These are phyloP conservation scores for Hypoxylon sp. DNA, from an alignment of 2,329 filamentous ascomycete genomes.

Conservation along the genomic window DNA sequence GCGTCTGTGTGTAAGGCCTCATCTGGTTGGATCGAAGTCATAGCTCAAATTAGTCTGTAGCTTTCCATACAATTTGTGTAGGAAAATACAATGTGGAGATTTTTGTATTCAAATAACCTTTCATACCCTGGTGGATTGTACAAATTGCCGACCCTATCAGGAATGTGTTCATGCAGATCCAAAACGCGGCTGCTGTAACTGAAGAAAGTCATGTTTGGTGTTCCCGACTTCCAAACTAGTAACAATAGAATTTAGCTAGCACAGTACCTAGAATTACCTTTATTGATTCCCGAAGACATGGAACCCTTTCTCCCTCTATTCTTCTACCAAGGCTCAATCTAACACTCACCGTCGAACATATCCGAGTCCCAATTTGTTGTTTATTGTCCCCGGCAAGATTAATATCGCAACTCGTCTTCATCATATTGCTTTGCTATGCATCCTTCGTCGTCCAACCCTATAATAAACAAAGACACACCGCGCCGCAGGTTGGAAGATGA, in stretches of 20 bases:
- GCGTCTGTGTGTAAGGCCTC: no score
- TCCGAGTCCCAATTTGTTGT: neutral
- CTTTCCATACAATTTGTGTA: no score
- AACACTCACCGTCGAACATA: neutral
- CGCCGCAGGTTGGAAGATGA: constrained; percentile 4
- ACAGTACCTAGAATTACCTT: neutral
- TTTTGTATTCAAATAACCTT: no score
- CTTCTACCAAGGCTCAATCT: constrained; percentile 2
- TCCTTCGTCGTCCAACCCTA: constrained; percentile 6
- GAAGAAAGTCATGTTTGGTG: no score
- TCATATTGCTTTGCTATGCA: constrained; percentile 8
- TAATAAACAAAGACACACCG: constrained; percentile 4
- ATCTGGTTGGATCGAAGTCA: no score
- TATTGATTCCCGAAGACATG: constrained; percentile 3
- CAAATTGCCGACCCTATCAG: constrained; percentile 37
- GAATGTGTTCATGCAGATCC: constrained; percentile 33
- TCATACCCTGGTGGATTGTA: no score
- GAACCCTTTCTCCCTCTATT: constrained; percentile 9
- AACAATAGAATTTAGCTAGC: no score
- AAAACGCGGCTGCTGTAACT: constrained; percentile 32
- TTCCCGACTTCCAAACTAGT: no score
- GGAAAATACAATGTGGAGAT: no score
- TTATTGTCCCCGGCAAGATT: constrained; percentile 1
- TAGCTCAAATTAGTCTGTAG: no score
- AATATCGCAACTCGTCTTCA: constrained; percentile 8